A percentile compares a stretch with the other conserved stretches of the same genome.
Evolutionary conservation across 768 basidiomycete species (phyloP).

Genomic region (Boletus rubroflammeus): DNA sequence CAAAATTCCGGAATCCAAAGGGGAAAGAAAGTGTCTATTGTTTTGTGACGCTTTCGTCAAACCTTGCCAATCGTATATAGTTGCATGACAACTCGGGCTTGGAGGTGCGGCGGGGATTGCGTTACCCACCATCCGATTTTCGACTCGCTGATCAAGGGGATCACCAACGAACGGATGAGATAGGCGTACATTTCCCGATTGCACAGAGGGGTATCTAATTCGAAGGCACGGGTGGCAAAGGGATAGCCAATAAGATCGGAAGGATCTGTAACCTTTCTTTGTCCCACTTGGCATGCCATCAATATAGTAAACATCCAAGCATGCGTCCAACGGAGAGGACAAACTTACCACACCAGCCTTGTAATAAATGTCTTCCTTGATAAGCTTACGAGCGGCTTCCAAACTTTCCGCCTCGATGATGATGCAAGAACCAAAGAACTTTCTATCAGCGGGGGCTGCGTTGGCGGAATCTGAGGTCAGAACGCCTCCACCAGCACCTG

Average conservation of each 20-base stretch:
- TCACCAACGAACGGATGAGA: not conserved
- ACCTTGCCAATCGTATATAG: not conserved
- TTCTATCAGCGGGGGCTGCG: conserved; percentile 46
- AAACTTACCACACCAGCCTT: conserved; percentile 21
- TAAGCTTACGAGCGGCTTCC: conserved; percentile 35
- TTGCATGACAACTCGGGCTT: conserved; percentile 1
- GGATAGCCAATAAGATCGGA: conserved; percentile 38
- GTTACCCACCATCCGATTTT: not conserved
- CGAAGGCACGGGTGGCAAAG: conserved; percentile 7
- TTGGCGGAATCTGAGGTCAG: conserved; percentile 53
- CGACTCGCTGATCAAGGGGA: not conserved
- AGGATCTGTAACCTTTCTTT: conserved; percentile 49
- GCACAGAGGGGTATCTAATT: conserved; percentile 1
- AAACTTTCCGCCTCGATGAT: conserved; percentile 52
- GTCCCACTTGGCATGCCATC: conserved; percentile 48
- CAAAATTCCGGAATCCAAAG: not conserved
- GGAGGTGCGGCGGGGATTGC: not conserved
- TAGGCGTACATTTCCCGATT: not conserved
- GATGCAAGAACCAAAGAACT: conserved; percentile 56
- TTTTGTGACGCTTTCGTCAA: not conserved
- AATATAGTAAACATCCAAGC: not conserved
- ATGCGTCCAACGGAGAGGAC: not conserved
- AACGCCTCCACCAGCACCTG: conserved; percentile 56
- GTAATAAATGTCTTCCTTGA: conserved; percentile 26
- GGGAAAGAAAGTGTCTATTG: not conserved